phyloP scores from a whole-genome alignment of 2,329 filamentous ascomycete genomes.

The Tolypocladium ovalisporum region DNA sequence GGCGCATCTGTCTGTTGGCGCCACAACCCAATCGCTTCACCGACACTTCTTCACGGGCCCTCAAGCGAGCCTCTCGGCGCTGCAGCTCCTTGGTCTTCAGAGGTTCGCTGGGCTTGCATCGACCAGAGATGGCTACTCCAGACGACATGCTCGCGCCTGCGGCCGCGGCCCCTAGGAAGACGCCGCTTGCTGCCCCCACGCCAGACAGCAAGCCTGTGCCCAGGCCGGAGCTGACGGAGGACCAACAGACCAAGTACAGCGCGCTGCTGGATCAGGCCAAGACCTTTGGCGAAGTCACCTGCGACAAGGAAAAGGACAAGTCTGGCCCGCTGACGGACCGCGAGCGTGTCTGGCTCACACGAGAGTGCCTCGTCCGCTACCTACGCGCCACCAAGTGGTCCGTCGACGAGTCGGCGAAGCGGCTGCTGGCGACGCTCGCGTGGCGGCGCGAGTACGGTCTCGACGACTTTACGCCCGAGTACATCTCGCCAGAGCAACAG shows the following conservation, averaged over 20 bases:
- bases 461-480: constrained; percentile 66
- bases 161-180: constrained; percentile 23
- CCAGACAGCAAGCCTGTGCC: constrained; percentile 46
- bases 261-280: constrained; percentile 60
- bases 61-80: background rate
- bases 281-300: constrained; percentile 54
- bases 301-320: constrained; percentile 45
- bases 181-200: constrained; percentile 47
- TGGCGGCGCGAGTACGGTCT: constrained; percentile 91
- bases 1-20: background rate
- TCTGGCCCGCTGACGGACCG: constrained; percentile 59
- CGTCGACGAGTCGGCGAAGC: constrained; percentile 61
- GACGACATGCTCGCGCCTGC: background rate
- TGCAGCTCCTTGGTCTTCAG: background rate
- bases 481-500: constrained; percentile 89
- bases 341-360: constrained; percentile 84
- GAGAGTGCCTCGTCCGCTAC: constrained; percentile 86
- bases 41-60: background rate
- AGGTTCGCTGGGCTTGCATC: background rate
- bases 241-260: constrained; percentile 76
- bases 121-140: background rate
- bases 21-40: background rate
- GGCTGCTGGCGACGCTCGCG: constrained; percentile 68
- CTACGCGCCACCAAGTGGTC: constrained; percentile 91
- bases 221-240: constrained; percentile 52